These are phyloP conservation scores for Monosporascus sp. DNA, from an alignment of 2,329 filamentous ascomycete genomes.

Conservation along the genomic window DNA sequence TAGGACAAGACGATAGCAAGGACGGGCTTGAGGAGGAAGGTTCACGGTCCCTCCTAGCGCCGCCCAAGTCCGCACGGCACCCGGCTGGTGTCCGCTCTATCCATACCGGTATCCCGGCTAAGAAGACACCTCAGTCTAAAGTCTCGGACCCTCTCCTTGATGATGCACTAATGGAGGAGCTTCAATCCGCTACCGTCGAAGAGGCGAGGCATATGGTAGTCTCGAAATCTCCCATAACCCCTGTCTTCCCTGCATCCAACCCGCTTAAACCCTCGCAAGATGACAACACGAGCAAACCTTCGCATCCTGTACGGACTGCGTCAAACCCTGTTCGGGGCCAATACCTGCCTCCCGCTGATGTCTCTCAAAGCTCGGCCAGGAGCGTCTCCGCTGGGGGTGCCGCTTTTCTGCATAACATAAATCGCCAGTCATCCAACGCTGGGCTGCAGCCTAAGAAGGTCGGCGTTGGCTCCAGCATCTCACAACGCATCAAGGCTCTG, in stretches of 20 bases:
- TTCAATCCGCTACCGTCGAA: constrained; percentile 74
- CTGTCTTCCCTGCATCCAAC: constrained; percentile 45
- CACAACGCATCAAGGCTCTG: constrained; percentile 87
- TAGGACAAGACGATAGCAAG: neutral
- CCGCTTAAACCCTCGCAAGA: constrained; percentile 16
- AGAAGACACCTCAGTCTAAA: constrained; percentile 29
- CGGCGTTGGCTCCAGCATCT: constrained; percentile 85
- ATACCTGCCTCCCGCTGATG: constrained; percentile 40
- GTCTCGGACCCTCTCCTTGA: constrained; percentile 54
- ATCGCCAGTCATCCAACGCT: constrained; percentile 43
- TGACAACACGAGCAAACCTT: constrained; percentile 16
- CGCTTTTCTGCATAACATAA: constrained; percentile 49
- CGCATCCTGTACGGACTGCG: constrained; percentile 39
- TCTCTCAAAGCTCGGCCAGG: constrained; percentile 40
- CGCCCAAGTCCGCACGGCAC: constrained; percentile 28
- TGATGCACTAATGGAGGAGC: constrained; percentile 78
- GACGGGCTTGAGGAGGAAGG: constrained; percentile 4
- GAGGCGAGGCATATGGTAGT: constrained; percentile 78
- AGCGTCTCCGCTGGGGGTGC: constrained; percentile 53
- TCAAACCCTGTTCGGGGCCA: constrained; percentile 44
- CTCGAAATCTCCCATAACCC: constrained; percentile 75
- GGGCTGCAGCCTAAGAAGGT: constrained; percentile 64
- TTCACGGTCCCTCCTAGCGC: constrained; percentile 9
- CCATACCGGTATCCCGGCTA: constrained; percentile 39
- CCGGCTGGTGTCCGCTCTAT: constrained; percentile 48